Conservation (phyloP, 306 rosid genomes). For the Casuarina glauca region DNA sequence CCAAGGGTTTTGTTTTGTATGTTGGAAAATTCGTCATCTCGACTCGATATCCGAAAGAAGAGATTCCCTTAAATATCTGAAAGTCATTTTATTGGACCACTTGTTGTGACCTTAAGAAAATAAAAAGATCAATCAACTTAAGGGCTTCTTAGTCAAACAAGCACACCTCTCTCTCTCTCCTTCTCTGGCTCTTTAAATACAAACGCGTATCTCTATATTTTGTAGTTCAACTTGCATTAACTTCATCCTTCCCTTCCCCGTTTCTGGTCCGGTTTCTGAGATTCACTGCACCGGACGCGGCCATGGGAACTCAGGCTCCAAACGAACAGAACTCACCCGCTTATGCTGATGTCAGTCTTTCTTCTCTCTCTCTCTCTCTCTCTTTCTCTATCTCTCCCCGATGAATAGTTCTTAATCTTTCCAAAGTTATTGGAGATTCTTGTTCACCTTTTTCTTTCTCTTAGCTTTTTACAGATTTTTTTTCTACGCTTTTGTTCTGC, state of each 20-base stretch:
- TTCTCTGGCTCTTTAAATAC: constrained; percentile 7
- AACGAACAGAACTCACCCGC: not conserved
- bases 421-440: not conserved
- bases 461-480: not conserved
- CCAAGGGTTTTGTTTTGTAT: too few species aligned
- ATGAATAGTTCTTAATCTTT: not conserved
- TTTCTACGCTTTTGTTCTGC: not conserved
- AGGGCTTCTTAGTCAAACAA: too few species aligned
- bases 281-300: not conserved
- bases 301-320: constrained; percentile 50
- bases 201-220: not conserved
- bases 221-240: not conserved
- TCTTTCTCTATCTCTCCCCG: constrained; percentile 1
- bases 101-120: too few species aligned
- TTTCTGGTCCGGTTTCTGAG: not conserved
- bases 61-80: too few species aligned
- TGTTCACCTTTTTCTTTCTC: not conserved
- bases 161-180: not conserved
- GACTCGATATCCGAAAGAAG: too few species aligned
- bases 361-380: constrained; percentile 19
- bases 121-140: too few species aligned
- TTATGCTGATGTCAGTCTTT: constrained; percentile 29
- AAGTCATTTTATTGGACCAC: too few species aligned
- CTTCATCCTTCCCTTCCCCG: not conserved
- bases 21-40: too few species aligned